These are phyloP conservation scores for Paramecium sonneborni DNA, from an alignment of 73 alveolate species.

Conservation along the genomic window DNA sequence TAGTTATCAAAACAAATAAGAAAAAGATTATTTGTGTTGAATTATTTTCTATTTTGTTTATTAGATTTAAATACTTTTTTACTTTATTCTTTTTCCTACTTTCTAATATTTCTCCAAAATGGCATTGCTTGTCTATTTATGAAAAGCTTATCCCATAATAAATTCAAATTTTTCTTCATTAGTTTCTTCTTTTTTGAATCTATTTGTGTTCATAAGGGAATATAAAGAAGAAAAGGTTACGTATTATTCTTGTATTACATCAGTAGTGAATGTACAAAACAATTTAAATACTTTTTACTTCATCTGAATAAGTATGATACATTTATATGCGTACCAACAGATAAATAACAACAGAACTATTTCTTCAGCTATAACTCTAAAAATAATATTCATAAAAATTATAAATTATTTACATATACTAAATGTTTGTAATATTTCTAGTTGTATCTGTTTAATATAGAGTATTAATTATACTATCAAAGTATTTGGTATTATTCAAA, in stretches of 20 bases:
- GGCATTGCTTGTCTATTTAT: neutral
- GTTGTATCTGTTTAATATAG: conserved; percentile 4
- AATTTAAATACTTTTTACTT: neutral
- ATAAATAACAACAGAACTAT: neutral
- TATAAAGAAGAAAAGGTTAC: neutral
- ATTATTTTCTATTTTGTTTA: neutral
- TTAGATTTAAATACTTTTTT: neutral
- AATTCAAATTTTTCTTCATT: conserved; percentile 31
- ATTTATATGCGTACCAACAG: neutral
- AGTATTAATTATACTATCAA: neutral
- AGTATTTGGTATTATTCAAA: neutral
- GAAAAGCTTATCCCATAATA: neutral
- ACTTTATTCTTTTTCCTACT: neutral
- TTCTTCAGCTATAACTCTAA: neutral
- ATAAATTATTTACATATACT: neutral
- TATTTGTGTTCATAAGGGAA: neutral
- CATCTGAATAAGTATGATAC: neutral
- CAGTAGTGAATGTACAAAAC: conserved; percentile 6
- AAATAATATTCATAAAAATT: conserved; percentile 17
- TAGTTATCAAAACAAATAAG: neutral
- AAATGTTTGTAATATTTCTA: neutral
- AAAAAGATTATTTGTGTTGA: neutral
- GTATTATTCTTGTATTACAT: neutral
- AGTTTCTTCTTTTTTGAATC: neutral
- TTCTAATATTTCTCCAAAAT: neutral